phyloP scores from a whole-genome alignment of 345 rosid species.

The Iberis pinnata region DNA sequence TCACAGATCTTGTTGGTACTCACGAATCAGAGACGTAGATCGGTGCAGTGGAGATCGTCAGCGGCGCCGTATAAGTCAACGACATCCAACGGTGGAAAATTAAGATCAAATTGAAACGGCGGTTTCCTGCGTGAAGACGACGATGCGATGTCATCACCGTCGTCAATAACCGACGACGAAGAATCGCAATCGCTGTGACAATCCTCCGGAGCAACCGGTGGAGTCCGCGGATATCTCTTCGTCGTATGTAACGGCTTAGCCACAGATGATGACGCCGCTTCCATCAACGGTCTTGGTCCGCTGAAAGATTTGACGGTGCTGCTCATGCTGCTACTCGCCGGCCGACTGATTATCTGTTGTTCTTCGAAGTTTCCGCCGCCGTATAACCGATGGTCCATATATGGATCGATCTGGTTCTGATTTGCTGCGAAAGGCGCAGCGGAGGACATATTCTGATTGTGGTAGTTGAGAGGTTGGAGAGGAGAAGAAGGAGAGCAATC shows the following conservation, averaged over 20 bases:
- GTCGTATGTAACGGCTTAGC: conserved; percentile 24
- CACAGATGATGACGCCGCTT: conserved; percentile 22
- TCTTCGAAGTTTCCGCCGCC: conserved; percentile 34
- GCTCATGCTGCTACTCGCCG: conserved; percentile 85
- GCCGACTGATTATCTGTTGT: conserved; percentile 38
- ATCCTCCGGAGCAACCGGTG: conserved; percentile 67
- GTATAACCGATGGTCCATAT: conserved; percentile 45
- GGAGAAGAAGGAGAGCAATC: conserved; percentile 29
- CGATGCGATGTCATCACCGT: conserved; percentile 42
- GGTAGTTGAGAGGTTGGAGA: conserved; percentile 27
- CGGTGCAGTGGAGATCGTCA: conserved; percentile 74
- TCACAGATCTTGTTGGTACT: conserved; percentile 13
- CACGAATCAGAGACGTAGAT: conserved; percentile 56
- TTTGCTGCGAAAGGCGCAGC: conserved; percentile 12
- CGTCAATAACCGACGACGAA: conserved; percentile 78
- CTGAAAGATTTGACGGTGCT: conserved; percentile 93
- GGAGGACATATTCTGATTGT: conserved; percentile 21
- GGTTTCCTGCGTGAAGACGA: conserved; percentile 40
- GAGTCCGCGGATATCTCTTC: conserved; percentile 50
- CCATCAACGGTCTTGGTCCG: conserved; percentile 53
- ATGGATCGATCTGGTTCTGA: conserved; percentile 31
- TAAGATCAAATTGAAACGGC: conserved; percentile 73
- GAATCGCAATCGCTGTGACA: conserved; percentile 95
- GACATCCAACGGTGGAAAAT: conserved; percentile 74
- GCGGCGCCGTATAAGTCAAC: conserved; percentile 38